phyloP scores from a whole-genome alignment of 495 filamentous ascomycete genomes.

The Daldinia bambusicola region DNA sequence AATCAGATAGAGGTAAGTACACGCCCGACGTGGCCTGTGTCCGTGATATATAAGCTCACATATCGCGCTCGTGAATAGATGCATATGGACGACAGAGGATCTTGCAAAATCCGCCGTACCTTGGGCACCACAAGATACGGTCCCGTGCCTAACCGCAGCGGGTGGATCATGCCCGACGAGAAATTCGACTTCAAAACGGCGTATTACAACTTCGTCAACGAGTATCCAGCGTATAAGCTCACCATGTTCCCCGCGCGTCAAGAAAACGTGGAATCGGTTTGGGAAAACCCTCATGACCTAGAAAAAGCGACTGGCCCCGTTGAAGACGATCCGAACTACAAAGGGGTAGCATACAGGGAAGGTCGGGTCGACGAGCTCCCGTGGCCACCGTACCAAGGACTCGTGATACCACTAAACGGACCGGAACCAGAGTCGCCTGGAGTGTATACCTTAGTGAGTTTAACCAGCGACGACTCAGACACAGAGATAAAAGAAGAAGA shows the following conservation, averaged over 20 bases:
- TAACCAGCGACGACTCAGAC: neutral
- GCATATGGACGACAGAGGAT: constrained; percentile 15
- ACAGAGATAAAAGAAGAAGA: too few relatives aligned
- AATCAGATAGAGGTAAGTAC: constrained; percentile 21
- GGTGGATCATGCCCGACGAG: constrained; percentile 18
- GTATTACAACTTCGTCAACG: constrained; percentile 19
- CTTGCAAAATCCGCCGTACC: constrained; percentile 31
- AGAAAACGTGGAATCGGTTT: constrained; percentile 2
- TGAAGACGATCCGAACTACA: constrained; percentile 25
- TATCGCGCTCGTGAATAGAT: neutral
- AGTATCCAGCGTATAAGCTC: constrained; percentile 19
- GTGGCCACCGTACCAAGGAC: constrained; percentile 30
- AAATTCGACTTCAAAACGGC: constrained; percentile 17
- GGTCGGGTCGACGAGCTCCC: neutral
- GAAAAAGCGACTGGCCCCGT: neutral
- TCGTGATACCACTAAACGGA: neutral
- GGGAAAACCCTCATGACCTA: neutral
- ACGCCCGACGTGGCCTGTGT: too few relatives aligned
- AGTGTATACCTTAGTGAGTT: neutral
- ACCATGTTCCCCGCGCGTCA: constrained; percentile 34
- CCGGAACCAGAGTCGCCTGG: neutral
- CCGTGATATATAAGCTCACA: constrained; percentile 5
- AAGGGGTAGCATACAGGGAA: neutral
- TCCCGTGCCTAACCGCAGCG: constrained; percentile 28
- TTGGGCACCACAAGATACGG: neutral